phyloP scores from a whole-genome alignment of 192 early-diverging fungal genomes.

The Coemansia sp. region DNA sequence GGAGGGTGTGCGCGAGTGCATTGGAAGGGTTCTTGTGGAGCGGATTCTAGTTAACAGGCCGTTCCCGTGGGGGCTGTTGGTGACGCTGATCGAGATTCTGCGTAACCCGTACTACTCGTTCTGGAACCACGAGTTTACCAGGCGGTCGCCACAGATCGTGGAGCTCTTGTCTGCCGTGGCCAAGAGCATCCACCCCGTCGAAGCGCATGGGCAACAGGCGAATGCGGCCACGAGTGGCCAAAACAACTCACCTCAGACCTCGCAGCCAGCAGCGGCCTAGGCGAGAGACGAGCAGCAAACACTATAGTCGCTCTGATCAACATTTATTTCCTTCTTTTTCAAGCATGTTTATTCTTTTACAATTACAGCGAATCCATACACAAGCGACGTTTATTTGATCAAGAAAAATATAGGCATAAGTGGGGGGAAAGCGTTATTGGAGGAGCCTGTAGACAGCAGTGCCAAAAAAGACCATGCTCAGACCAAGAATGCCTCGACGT shows the following conservation, averaged over 20 bases:
- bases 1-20: constrained; percentile 90
- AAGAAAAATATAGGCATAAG: no score
- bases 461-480: constrained; percentile 23
- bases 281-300: background rate
- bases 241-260: constrained; percentile 15
- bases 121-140: constrained; percentile 67
- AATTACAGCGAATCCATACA: background rate
- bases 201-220: constrained; percentile 12
- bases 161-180: constrained; percentile 55
- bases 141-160: constrained; percentile 49
- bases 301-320: background rate
- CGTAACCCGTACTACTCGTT: constrained; percentile 82
- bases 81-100: constrained; percentile 97
- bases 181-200: constrained; percentile 48
- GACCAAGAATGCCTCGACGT: constrained; percentile 36
- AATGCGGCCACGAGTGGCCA: constrained; percentile 3
- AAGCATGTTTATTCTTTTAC: background rate
- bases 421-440: no score
- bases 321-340: background rate
- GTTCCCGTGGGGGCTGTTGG: constrained; percentile 95
- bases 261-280: constrained; percentile 13
- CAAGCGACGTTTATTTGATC: background rate
- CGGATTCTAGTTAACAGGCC: constrained; percentile 94
- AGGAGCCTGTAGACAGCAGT: constrained; percentile 14
- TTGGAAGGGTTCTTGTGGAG: constrained; percentile 92